A percentile compares a stretch with the other conserved stretches of the same genome.
These are phyloP conservation scores for Sporothrix pallida DNA, from an alignment of 2,329 filamentous ascomycete species.

Conservation along the genomic window DNA sequence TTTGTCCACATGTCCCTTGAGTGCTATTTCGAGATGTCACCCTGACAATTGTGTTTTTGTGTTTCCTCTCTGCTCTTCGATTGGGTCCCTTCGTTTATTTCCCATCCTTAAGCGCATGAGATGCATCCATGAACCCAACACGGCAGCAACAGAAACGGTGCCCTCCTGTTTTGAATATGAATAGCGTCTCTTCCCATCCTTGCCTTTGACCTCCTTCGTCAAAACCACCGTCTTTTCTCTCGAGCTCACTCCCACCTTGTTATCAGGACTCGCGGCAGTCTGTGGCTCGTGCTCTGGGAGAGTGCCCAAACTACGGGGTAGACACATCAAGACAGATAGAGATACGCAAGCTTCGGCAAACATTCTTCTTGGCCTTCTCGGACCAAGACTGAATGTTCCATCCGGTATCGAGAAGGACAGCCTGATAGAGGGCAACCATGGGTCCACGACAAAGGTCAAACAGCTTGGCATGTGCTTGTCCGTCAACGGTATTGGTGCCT, in stretches of 20 bases:
- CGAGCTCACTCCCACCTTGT: neutral
- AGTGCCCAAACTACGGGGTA: neutral
- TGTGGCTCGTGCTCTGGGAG: conserved; percentile 12
- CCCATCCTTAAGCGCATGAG: neutral
- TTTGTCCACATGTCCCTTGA: conserved; percentile 13
- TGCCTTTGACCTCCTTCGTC: neutral
- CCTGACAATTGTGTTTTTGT: neutral
- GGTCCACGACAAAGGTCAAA: conserved; percentile 18
- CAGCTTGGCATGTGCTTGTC: conserved; percentile 20
- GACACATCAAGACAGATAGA: neutral
- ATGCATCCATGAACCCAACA: conserved; percentile 6
- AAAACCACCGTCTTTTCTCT: neutral
- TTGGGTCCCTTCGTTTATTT: neutral
- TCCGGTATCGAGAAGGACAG: conserved; percentile 17
- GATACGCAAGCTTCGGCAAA: neutral
- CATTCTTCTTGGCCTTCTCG: neutral
- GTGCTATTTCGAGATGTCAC: conserved; percentile 11
- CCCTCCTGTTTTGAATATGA: conserved; percentile 14
- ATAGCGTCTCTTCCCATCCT: neutral
- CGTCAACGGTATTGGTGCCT: neutral
- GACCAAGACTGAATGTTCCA: neutral
- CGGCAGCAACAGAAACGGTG: neutral
- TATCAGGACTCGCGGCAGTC: conserved; percentile 7
- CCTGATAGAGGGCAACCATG: conserved; percentile 18
- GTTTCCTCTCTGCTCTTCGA: neutral